Base-by-base conservation (phyloP, 768 basidiomycete species). In the Rickenella mellea region DNA sequence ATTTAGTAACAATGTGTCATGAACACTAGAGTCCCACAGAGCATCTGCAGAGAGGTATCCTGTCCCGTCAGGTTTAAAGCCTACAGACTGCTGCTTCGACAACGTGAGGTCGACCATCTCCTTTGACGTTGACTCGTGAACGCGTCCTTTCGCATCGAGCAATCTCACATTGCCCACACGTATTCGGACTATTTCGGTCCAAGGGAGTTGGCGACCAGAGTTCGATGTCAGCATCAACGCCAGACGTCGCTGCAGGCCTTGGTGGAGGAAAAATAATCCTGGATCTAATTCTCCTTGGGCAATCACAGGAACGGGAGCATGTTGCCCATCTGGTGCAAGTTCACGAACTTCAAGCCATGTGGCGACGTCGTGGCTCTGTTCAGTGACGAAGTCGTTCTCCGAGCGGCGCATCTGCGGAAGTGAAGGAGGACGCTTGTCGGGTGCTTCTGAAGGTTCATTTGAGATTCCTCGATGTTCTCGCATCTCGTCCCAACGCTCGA, bases 401-500 rank as follows among this genome's bases (percentile, higher is more conserved):
- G 91, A 88, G 21, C 91, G 80, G 15, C 93, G 79, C 91, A 94
- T 94, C 14, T 70, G 69, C n/a, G 78, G 79, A 19, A 72, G 52
- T 39, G 58, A 61, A 24, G 68, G 59, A 1, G 74, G 64, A 31
- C 58, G 61, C 48, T 51, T 62, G 27, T n/a, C 28, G 17, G 14
- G n/a, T 15, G 37, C 11, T 26, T 40, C 40, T 20, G 39, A 24
- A 15, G 19, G 33, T 15, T 44, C 43, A n/a, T 21, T 22, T 33
- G 39, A 8, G 17, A 27, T 26, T 45, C 66, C 62, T 48, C 76
- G 75, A 37, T 83, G 76, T 49, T 97, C 92, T 26, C 91, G 78
- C 69, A 87, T 72, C 55, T 92, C 86, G 55, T 97, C 94, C 92
- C 91, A 96, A 43, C 85, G 75, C 54, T 92, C 90, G 61, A 97